Evolutionary conservation across 257 asterid species (phyloP), one percentile per base, ranked within the genome.

Genomic region (Solanum rostratum): DNA sequence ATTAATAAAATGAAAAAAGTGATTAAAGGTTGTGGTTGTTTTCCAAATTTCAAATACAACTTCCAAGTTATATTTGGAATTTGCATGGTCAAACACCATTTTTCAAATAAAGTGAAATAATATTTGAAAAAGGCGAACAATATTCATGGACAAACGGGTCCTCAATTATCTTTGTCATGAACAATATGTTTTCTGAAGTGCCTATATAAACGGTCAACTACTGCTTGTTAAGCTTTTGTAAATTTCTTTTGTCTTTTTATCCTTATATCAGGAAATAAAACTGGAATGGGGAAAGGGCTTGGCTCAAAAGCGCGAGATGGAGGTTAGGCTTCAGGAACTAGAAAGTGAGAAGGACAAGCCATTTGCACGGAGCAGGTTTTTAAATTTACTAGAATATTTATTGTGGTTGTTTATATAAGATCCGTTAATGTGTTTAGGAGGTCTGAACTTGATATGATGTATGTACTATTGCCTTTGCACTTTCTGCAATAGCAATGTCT

Each of bases 221-320:
- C 82, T 78, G 41, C 3, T 50, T 78, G 82, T 78, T 49, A 50
- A 27, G 22, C 18, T 49, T 74, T 27, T 9, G 45, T 76, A 9
- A 50, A 27, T 43, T 45, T 12, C 71, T 49, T 49, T 52, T 50
- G 63, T 39, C 45, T 79, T 43, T 22, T 5, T 83, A 65, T 84
- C 84, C 83, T 85, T 70, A 79, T 55, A 83, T 86, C 91, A 95
- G 97, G 99, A 95, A 92, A 87, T 94, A 88, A 94, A 93, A 85
- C 84, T 95, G 88, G 99, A 94, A 88, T 94, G 99, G 98, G 99
- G 98, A 59, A 92, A 94, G 82, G 98, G 99, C 59, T 86, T 95
- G 91, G 94, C 94, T 84, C 99, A 95, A 84, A 96, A 95, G 90
- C 91, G 95, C 84, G 98, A 96, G 91, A 93, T 94, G 89, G 98